Base-by-base conservation (phyloP, 2,329 filamentous ascomycete species). In the Epichloe coenophiala region DNA sequence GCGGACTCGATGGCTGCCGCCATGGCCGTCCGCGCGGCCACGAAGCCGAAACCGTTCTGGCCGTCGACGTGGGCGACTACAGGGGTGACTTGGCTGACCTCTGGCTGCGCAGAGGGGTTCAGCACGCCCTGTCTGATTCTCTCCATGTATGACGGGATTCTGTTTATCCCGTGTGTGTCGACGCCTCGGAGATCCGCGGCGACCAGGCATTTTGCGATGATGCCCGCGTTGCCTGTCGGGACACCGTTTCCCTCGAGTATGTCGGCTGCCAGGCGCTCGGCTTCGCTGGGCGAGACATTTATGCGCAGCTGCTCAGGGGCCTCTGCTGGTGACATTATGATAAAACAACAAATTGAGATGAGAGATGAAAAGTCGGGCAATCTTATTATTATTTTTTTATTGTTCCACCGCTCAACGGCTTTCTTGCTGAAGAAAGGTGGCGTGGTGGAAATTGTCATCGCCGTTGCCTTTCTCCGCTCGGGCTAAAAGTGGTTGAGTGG, bases 161-260 rank as follows among this genome's bases (percentile, higher is more conserved):
- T 80, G 63, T 87, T 88, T 63, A 86, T 80, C 53, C 69, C 86
- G 62, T 91, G 86, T 0, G 84, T 88, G 61, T 91, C 86, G 27
- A 90, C 81, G 47, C 86, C 86, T 40, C 86, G 81, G 1, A 91
- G 75, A 58, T 91, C 86, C 12, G 86, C 86, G 37, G 79, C 77
- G 1, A 90, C 74, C 1, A 91, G 77, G 54, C 81, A 85, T 54
- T 70, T 68, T n/a, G 85, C 80, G 12, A 89, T 68, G 37, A 80
- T 78, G 4, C 66, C 55, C 15, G 86, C 84, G 55, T 86, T 77
- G 3, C 71, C 62, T 0, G 64, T 50, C 0, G 80, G 66, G 0
- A 86, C 81, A 2, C 78, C 77, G 59, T 87, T 81, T 27, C 71
- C 81, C 51, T 65, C 58, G 35, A 87, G 74, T 12, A 87, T 66